Conservation (phyloP, 1,284 basidiomycete species). For the Volvariella volvacea region DNA sequence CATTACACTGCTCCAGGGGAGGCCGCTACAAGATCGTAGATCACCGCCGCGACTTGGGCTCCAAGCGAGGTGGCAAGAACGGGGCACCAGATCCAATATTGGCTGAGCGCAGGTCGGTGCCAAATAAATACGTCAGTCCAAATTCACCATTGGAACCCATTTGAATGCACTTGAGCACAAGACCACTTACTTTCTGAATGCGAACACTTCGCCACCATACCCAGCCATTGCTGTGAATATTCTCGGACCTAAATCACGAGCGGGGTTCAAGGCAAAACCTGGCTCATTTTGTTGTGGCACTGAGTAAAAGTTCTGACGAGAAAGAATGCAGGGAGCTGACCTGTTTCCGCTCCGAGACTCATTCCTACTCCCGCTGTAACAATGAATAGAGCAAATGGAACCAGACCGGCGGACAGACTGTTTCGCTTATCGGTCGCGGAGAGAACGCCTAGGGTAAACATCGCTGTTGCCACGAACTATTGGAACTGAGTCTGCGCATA, state of each 20-base stretch:
- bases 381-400: background rate
- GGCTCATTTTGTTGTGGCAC: background rate
- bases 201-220: conserved; percentile 39
- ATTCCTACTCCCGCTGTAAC: background rate
- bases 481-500: conserved; percentile 14
- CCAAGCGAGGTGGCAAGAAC: conserved; percentile 44
- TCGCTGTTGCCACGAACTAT: background rate
- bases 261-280: conserved; percentile 50
- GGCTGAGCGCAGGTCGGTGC: conserved; percentile 22
- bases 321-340: conserved; percentile 15
- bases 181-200: conserved; percentile 27
- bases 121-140: too few relatives aligned
- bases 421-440: background rate
- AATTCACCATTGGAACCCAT: conserved; percentile 1
- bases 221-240: conserved; percentile 44
- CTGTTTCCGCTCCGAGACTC: conserved; percentile 25
- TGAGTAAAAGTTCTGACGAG: background rate
- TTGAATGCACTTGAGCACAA: background rate
- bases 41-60: conserved; percentile 37
- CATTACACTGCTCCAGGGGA: too few relatives aligned
- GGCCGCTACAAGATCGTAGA: conserved; percentile 34
- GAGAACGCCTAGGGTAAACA: background rate
- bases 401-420: background rate
- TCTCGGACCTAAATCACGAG: conserved; percentile 51
- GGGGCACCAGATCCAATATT: conserved; percentile 68